Evolutionary conservation across 129 eudicot species (phyloP), one percentile per base, ranked within the genome.

Genomic region (Arctium minus): DNA sequence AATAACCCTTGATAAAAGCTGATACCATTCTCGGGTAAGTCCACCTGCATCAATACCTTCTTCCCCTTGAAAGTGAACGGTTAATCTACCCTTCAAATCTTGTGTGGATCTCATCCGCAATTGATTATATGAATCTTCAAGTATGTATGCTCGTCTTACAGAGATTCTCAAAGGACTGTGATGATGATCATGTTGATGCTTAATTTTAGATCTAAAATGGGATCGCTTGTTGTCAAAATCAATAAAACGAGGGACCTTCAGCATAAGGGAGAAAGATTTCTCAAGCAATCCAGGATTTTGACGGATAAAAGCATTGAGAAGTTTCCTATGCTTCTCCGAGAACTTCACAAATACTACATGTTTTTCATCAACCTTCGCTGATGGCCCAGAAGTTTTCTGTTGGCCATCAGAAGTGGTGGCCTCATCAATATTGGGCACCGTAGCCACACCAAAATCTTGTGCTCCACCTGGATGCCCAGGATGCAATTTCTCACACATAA

Each of bases 21-120:
- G 99, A 84, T 96, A 96, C 99, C 99, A 96, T 85, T 96, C 99
- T 86, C 99, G 92, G 8, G 99, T 96, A 78, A 96, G 96, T 22
- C 99, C 99, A 88, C 99, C 99, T 1, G 99, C 99, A 88, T 96
- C 99, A 30, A 96, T 96, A 33, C 99, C 99, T 87, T 96, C 99
- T 81, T 96, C 99, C 75, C 98, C 98, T 88, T 96, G 99, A 70
- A 96, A 96, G 72, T 96, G 97, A 69, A 96, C 99, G 77, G 97
- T 96, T 81, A 96, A 84, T 75, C 98, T 89, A 65, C 99, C 98
- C 84, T 93, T 96, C 74, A 96, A 82, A 83, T 96, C 99, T 84
- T 92, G 91, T 29, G 92, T 87, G 10, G 99, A 82, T 78, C 98
- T 88, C 98, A 93, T 89, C 42, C 99, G 92, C 80, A 96, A 84